Percentiles rank a stretch among this genome's conserved stretches.
Conservation (phyloP, 495 filamentous ascomycete genomes). For the Neurospora sp. region DNA sequence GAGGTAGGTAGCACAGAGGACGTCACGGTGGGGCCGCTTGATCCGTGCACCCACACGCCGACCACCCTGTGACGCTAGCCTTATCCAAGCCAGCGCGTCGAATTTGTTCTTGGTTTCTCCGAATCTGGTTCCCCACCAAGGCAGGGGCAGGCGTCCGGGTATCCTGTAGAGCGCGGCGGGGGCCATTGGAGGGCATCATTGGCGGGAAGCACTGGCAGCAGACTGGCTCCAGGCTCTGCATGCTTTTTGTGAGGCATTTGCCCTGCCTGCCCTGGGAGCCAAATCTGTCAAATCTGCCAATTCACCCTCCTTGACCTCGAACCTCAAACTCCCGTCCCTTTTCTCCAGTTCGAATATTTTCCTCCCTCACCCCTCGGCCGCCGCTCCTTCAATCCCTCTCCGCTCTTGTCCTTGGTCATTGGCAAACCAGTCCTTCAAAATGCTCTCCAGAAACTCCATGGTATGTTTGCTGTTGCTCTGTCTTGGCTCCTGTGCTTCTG, state of each 20-base stretch:
- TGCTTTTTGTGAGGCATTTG: slow-evolving; percentile 23
- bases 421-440: slow-evolving; percentile 28
- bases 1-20: background rate
- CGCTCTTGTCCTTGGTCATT: slow-evolving; percentile 6
- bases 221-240: background rate
- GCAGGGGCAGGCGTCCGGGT: background rate
- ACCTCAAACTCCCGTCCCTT: slow-evolving; percentile 4
- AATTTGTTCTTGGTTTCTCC: background rate
- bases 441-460: slow-evolving; percentile 54
- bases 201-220: background rate
- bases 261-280: slow-evolving; percentile 1
- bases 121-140: background rate
- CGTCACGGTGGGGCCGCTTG: background rate
- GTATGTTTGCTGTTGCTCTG: slow-evolving; percentile 19
- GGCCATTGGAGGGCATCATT: background rate
- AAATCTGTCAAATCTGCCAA: background rate
- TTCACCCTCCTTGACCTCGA: background rate
- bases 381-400: background rate
- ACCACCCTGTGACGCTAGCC: background rate
- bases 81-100: background rate
- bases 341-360: slow-evolving; percentile 7
- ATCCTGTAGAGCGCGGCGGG: background rate
- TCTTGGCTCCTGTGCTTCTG: slow-evolving; percentile 1
- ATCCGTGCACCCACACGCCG: background rate
- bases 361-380: background rate